Conservation (phyloP, 768 basidiomycete species). For the Lentinula guzmanii region DNA sequence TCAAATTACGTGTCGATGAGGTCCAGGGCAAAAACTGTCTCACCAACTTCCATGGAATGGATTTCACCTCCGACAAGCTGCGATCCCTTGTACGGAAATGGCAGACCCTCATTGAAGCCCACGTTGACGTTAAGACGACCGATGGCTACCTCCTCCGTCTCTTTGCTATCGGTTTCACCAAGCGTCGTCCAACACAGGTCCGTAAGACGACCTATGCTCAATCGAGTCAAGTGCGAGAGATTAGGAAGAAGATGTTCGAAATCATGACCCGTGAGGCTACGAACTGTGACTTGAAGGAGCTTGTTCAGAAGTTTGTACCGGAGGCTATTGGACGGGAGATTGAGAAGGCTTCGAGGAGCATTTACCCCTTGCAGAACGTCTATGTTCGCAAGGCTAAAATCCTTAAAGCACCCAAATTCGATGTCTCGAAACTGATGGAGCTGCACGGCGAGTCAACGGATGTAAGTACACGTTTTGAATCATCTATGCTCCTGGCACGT, state of each 20-base stretch:
- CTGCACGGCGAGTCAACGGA: constrained; percentile 94
- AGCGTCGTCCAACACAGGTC: constrained; percentile 93
- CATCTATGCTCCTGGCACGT: neutral
- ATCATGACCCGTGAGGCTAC: constrained; percentile 95
- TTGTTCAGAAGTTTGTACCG: constrained; percentile 98
- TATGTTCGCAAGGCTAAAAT: constrained; percentile 99
- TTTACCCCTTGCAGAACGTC: constrained; percentile 99
- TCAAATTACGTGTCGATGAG: constrained; percentile 96
- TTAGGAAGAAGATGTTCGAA: constrained; percentile 99
- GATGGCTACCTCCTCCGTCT: constrained; percentile 99
- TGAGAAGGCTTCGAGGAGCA: constrained; percentile 93
- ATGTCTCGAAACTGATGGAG: constrained; percentile 92
- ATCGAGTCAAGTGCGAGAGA: constrained; percentile 91
- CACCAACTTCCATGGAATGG: constrained; percentile 99
- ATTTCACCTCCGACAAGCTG: constrained; percentile 99
- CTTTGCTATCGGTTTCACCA: constrained; percentile 98
- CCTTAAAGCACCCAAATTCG: constrained; percentile 95
- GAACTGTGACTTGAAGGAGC: constrained; percentile 94
- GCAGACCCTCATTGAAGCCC: constrained; percentile 98
- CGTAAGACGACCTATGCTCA: constrained; percentile 99
- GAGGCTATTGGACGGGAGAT: constrained; percentile 99
- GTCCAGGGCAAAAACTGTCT: constrained; percentile 98
- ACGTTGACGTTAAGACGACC: constrained; percentile 98
- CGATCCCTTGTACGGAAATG: constrained; percentile 99
- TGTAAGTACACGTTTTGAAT: constrained; percentile 43